Base-by-base conservation (phyloP, 306 rosid species). In the Quillaja saponaria region DNA sequence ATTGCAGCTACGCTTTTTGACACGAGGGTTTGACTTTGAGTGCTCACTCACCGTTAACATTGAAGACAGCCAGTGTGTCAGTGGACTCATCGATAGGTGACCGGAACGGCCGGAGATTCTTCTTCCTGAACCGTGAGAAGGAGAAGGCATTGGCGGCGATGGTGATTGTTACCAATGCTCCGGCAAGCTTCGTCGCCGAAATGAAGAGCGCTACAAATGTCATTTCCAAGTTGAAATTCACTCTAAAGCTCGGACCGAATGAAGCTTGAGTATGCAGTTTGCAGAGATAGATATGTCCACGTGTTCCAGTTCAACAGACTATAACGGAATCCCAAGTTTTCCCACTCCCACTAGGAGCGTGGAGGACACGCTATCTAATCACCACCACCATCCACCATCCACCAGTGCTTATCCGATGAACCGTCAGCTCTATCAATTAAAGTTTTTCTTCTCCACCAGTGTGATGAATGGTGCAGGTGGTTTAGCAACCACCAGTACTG, bases 91-190 rank as follows among this genome's bases (percentile, higher is more conserved):
- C 79, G 67, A 92, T 79, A 13, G 98, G 98, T 14, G 95, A 88
- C 25, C 49, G 79, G 69, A 92, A 88, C 1, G 65, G 78, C 40
- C 82, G 95, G 41, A 92, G 92, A 54, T 82, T 79, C 75, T 79
- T 82, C 31, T 64, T 64, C 52, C 92, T 69, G 66, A 38, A 88
- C 46, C 82, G 90, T 1, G 79, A 49, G 79, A 73, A 92, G 3
- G 95, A 82, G 83, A 79, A 78, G 14, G 78, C 95, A 77, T 92
- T 92, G 63, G 86, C 85, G 49, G 96, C 94, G 63, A 88, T 76
- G 66, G 87, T 69, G 71, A 84, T 66, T 0, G 87, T 81, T 5
- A 67, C 77, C 16, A 88, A 18, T 14, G 82, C 63, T 57, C 92
- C 90, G 78, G 88, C 92, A 65, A 91, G 76, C 84, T 91, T 88